A percentile compares a stretch with the other conserved stretches of the same genome.
phyloP scores from a whole-genome alignment of 2,329 filamentous ascomycete genomes.

The Immersiporthe knoxdaviesiana region DNA sequence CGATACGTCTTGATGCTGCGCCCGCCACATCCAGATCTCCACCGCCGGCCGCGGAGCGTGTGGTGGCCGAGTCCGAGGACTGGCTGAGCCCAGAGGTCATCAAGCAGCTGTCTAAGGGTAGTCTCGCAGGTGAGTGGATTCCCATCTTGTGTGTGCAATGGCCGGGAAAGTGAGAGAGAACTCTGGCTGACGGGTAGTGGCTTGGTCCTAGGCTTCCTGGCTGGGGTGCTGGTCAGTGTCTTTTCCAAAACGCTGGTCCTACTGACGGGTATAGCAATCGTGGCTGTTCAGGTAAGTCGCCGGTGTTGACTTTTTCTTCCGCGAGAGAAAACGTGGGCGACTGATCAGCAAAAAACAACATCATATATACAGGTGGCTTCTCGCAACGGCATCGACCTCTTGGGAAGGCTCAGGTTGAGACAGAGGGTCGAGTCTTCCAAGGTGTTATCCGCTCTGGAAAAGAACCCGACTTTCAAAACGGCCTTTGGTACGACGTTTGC shows the following conservation, averaged over 20 bases:
- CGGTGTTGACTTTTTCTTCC: neutral
- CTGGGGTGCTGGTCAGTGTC: constrained; percentile 67
- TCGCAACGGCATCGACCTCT: constrained; percentile 47
- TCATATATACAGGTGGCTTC: constrained; percentile 44
- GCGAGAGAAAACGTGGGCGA: neutral
- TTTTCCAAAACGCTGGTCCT: constrained; percentile 74
- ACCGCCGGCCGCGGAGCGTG: constrained; percentile 31
- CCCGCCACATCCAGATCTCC: constrained; percentile 11
- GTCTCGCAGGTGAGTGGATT: constrained; percentile 49
- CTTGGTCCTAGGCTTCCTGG: constrained; percentile 55
- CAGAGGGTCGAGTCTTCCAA: constrained; percentile 43
- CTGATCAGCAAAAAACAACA: constrained; percentile 17
- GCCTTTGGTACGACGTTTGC: constrained; percentile 76
- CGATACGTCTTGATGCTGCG: constrained; percentile 38
- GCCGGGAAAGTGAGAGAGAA: neutral
- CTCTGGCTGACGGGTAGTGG: neutral
- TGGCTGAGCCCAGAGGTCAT: constrained; percentile 43
- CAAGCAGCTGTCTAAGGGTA: constrained; percentile 57
- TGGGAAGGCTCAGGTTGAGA: constrained; percentile 43
- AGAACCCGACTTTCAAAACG: constrained; percentile 66
- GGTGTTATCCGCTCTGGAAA: constrained; percentile 54
- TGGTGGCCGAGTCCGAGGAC: constrained; percentile 28
- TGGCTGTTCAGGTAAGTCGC: constrained; percentile 62
- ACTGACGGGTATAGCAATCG: constrained; percentile 65
- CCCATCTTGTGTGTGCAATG: neutral